Base-by-base conservation (phyloP, 2,329 filamentous ascomycete genomes). In the Dactylellina sp. region DNA sequence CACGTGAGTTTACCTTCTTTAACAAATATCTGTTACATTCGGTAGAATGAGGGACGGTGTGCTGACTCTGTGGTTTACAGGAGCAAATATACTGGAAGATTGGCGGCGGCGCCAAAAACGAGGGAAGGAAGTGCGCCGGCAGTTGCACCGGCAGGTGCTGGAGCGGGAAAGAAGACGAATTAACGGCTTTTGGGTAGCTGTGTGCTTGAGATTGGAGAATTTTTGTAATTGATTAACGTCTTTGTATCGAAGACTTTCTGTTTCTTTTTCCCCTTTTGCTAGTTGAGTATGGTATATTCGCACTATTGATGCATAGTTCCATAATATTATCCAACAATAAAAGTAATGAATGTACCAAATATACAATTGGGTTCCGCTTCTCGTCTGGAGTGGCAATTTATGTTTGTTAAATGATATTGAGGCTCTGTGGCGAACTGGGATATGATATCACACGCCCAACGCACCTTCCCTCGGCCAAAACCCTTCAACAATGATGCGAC, bases 111-210 rank as follows among this genome's bases (percentile, higher is more conserved):
- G 16, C 47, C 32, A 16, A 52, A 25, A 16, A 42, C 11, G 42
- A 18, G 16, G 55, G 40, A 53, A 28, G 50, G 14, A 16, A 5
- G 32, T 35, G 28, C 57, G 11, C 37, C 53, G 7, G 35, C 44
- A 4, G 65, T 25, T 32, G 50, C 28, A 20, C 37, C 44, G 22
- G 52, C 52, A 7, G 52, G 22, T 39, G 44, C 20, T 14, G 14
- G 16, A 55, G 65, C 39, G 1, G 49, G 18, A 32, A 71, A 57
- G 44, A 71, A 71, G 66, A 35, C 18, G 49, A 56, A 71, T 35
- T 71, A 37, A 44, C 16, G 11, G 28, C 7, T 22, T 12, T 14
- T 12, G 35, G 14, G 37, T 1, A 39, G 9, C 20, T 39, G 24
- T 11, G 3, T 6, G 9, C 16, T 68, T 42, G 35, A n/a, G n/a